These are phyloP conservation scores for Punctularia strigosozonata DNA, from an alignment of 768 basidiomycete genomes.

Conservation along the genomic window DNA sequence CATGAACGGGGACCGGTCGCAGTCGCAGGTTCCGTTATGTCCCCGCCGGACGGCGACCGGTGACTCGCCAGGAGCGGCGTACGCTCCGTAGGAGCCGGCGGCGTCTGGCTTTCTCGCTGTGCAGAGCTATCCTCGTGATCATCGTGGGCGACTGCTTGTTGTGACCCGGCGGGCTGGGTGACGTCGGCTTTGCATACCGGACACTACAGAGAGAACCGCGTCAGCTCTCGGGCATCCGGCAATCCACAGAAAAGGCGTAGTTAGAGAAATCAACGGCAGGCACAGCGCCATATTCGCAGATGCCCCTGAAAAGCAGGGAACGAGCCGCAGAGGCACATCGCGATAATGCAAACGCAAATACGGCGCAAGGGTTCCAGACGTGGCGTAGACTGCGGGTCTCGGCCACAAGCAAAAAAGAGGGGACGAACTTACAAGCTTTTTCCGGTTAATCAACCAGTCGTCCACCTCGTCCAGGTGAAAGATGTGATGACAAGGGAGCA, in stretches of 20 bases:
- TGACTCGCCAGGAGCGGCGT: not conserved
- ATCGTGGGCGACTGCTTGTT: not conserved
- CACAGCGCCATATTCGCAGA: no score
- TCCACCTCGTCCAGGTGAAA: slow-evolving; percentile 91
- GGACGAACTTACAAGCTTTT: slow-evolving; percentile 69
- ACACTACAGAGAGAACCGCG: slow-evolving; percentile 15
- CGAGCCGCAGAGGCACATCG: no score
- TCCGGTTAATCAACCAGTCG: slow-evolving; percentile 84
- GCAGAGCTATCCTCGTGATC: not conserved
- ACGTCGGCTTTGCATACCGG: slow-evolving; percentile 30
- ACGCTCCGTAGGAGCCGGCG: not conserved
- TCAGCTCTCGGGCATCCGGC: not conserved
- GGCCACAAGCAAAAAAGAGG: not conserved
- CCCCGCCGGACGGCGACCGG: not conserved
- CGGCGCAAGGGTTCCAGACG: no score
- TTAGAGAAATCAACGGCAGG: no score
- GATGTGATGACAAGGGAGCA: slow-evolving; percentile 88
- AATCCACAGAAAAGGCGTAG: no score
- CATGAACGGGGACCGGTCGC: not conserved
- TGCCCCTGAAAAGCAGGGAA: no score
- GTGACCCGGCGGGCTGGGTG: slow-evolving; percentile 11
- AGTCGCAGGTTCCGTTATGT: not conserved
- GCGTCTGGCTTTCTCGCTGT: not conserved
- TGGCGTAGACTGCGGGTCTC: not conserved
- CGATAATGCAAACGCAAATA: no score